Evolutionary conservation across 2,329 filamentous ascomycete genomes (phyloP), one percentile per base, ranked within the genome.

Genomic region (Ophiostoma australiae): DNA sequence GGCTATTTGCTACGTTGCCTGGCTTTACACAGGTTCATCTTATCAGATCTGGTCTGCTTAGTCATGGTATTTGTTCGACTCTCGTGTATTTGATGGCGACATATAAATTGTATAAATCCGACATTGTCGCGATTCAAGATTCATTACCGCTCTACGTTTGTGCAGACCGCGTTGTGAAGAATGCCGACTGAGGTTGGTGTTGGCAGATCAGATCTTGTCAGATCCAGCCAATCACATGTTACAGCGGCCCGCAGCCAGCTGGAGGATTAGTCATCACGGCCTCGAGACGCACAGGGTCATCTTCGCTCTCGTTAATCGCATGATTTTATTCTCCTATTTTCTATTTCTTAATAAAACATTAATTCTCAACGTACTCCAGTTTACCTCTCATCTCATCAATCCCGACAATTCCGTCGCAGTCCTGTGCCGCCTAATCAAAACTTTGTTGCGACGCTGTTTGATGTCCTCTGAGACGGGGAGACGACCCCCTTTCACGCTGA

Each of bases 161-260:
- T 48, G 44, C 17, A 33, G 15, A 8, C 13, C 11, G 58, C 58
- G 27, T 63, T 63, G 23, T 63, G 58, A 33, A 61, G 39, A 7
- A n/a, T 66, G 61, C 15, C 35, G 35, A n/a, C 17, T 37, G 31
- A 39, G n/a, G 8, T 58, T 23, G 52, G 44, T 27, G 44, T 27
- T 20, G 27, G 17, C 63, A 66, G 33, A 33, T n/a, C 33, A 39
- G 20, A 13, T 15, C n/a, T 31, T 10, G 11, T 15, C 31, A n/a
- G 61, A 65, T 65, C n/a, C 3, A 67, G 66, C 66, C 66, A 67
- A 67, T 67, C 66, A 48, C 66, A 31, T 67, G 39, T 67, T 67
- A 67, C 39, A 48, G 66, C 63, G 63, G 10, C 61, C 7, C 20
- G 35, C 61, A 20, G 61, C 27, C 7, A 27, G 23, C 27, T 6